Base-by-base conservation (phyloP, 1,284 basidiomycete species). In the Inonotus hispidus region DNA sequence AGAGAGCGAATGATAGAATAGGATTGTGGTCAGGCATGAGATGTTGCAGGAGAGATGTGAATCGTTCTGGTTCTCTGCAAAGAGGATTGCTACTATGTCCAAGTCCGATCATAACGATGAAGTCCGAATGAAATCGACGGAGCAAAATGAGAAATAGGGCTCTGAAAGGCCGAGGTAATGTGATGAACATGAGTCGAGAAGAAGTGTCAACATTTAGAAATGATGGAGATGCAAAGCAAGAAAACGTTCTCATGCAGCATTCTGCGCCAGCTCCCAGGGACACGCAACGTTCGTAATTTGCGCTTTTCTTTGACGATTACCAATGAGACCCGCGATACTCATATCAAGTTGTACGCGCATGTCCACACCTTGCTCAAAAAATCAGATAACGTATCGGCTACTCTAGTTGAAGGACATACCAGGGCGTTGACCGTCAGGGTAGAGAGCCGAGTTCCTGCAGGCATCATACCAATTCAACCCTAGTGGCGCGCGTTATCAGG, bases 381-480 rank as follows among this genome's bases (percentile, higher is more conserved):
- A 56, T 43, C 37, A 27, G 38, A 11, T 25, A 29, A 46, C 10
- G 55, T 38, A 16, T 27, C 41, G 52, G 16, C 35, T 45, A 7
- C 13, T 38, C 2, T 38, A 53, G 49, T 39, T 19, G 10, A 11
- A 14, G 19, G 27, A 78, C 84, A 57, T 65, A 91, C 90, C 77
- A 47, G 84, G 83, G 50, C 92, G 81, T 32, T 72, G 71, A 5
- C 83, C 83, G 53, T 79, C 78, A 1, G 72, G 38, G 65, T 75
- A 82, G 49, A 80, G 72, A 60, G 66, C 79, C 50, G 72, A 74
- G 74, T 84, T 92, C 75, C 78, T 81, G 77, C 93, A 95, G 6
- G 83, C 88, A 64, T 88, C 78, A 72, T 95, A 92, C 83, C 90
- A 89, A 65, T 85, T 84, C 29, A 72, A 72, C 92, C 88, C 89